A percentile compares a stretch with the other conserved stretches of the same genome.
Conservation (phyloP, 371 early-diverging fungal genomes). For the Mucor velutinosus region DNA sequence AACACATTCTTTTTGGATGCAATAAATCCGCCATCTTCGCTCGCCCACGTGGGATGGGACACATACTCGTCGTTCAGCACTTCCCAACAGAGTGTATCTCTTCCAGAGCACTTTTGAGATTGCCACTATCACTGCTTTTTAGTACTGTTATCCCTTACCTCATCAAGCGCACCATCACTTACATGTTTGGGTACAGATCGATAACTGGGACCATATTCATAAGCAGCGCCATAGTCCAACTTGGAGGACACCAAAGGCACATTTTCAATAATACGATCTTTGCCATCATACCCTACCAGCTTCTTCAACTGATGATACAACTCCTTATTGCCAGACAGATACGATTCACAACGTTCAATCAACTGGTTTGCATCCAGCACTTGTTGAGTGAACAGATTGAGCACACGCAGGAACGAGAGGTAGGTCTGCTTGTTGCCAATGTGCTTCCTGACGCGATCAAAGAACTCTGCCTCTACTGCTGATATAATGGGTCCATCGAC, state of each 20-base stretch:
- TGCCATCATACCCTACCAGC: slow-evolving; percentile 84
- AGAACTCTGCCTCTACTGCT: slow-evolving; percentile 84
- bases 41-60: slow-evolving; percentile 92
- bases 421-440: slow-evolving; percentile 83
- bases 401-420: slow-evolving; percentile 91
- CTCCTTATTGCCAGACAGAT: slow-evolving; percentile 71
- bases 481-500: slow-evolving; percentile 14
- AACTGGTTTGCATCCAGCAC: slow-evolving; percentile 82
- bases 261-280: slow-evolving; percentile 44
- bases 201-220: slow-evolving; percentile 35
- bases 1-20: slow-evolving; percentile 91
- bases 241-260: slow-evolving; percentile 9
- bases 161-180: slow-evolving; percentile 21
- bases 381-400: slow-evolving; percentile 97
- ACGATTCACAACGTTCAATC: slow-evolving; percentile 81
- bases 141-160: neutral
- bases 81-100: slow-evolving; percentile 86
- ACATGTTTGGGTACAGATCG: slow-evolving; percentile 67
- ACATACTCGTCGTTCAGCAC: slow-evolving; percentile 96
- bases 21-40: slow-evolving; percentile 93
- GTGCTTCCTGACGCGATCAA: slow-evolving; percentile 82
- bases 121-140: slow-evolving; percentile 38
- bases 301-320: slow-evolving; percentile 90
- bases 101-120: slow-evolving; percentile 74
- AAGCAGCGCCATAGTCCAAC: slow-evolving; percentile 6